Conservation (phyloP, 768 basidiomycete genomes). For the Trametes maxima region DNA sequence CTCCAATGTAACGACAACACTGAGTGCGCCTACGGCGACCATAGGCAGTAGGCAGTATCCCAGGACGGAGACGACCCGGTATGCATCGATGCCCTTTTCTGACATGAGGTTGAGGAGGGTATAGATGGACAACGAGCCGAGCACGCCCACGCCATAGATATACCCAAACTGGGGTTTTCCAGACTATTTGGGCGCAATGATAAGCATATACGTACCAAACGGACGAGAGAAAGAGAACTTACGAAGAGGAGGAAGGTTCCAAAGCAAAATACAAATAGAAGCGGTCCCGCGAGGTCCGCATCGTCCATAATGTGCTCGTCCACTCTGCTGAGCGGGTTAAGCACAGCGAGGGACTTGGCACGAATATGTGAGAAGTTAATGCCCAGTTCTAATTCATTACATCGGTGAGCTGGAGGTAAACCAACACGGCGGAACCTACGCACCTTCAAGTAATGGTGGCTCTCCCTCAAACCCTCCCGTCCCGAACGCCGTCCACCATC, state of each 20-base stretch:
- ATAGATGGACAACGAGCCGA: constrained; percentile 92
- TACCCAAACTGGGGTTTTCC: constrained; percentile 99
- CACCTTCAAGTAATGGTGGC: constrained; percentile 92
- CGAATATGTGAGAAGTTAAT: constrained; percentile 98
- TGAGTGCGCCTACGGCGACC: constrained; percentile 90
- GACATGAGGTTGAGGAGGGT: constrained; percentile 97
- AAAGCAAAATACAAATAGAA: constrained; percentile 94
- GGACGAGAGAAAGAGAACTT: constrained; percentile 36
- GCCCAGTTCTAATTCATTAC: constrained; percentile 71
- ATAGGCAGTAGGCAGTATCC: constrained; percentile 97
- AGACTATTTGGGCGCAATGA: constrained; percentile 54
- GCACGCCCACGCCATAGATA: constrained; percentile 96
- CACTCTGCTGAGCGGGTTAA: constrained; percentile 85
- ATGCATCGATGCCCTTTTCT: constrained; percentile 91
- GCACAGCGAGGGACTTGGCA: constrained; percentile 90
- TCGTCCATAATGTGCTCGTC: constrained; percentile 98
- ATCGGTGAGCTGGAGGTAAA: not conserved
- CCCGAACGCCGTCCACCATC: constrained; percentile 97
- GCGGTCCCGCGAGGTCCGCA: constrained; percentile 94
- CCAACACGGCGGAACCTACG: not conserved
- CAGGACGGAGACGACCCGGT: constrained; percentile 91
- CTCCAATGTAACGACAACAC: constrained; percentile 88
- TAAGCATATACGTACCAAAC: not conserved
- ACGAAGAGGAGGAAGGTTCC: constrained; percentile 91
- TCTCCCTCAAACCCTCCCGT: constrained; percentile 96